A percentile compares a stretch with the other conserved stretches of the same genome.
Evolutionary conservation across 73 alveolate species (phyloP).

Genomic region (Paramecium primaurelia): DNA sequence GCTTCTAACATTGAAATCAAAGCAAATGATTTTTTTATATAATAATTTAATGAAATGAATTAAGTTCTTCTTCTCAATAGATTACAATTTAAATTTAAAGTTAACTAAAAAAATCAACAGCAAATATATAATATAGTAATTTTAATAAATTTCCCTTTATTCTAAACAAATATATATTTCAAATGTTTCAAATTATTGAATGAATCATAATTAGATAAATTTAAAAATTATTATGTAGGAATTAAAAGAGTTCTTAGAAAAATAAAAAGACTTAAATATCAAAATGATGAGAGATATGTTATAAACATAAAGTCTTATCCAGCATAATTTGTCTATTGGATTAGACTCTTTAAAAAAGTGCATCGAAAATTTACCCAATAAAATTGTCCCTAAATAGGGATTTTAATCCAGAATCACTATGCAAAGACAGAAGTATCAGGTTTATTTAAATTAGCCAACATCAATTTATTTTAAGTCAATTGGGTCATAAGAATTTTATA

Average conservation of each 20-base stretch:
- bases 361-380: not conserved
- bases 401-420: not conserved
- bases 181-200: not conserved
- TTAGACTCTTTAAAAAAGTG: conserved; percentile 15
- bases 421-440: not conserved
- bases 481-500: not conserved
- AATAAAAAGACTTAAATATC: not conserved
- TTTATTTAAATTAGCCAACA: not conserved
- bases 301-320: not conserved
- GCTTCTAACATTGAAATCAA: not conserved
- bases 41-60: not conserved
- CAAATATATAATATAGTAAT: not conserved
- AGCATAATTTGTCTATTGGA: conserved; percentile 4
- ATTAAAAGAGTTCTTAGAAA: conserved; percentile 6
- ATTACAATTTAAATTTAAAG: not conserved
- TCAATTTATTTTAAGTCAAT: not conserved
- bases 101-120: not conserved
- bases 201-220: not conserved
- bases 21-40: not conserved
- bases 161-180: not conserved
- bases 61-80: not conserved
- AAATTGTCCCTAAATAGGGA: not conserved
- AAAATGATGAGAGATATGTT: not conserved
- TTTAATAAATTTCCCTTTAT: not conserved
- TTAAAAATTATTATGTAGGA: not conserved